phyloP scores from a whole-genome alignment of 1,139 yeast genomes.

The Pichia sp. region DNA sequence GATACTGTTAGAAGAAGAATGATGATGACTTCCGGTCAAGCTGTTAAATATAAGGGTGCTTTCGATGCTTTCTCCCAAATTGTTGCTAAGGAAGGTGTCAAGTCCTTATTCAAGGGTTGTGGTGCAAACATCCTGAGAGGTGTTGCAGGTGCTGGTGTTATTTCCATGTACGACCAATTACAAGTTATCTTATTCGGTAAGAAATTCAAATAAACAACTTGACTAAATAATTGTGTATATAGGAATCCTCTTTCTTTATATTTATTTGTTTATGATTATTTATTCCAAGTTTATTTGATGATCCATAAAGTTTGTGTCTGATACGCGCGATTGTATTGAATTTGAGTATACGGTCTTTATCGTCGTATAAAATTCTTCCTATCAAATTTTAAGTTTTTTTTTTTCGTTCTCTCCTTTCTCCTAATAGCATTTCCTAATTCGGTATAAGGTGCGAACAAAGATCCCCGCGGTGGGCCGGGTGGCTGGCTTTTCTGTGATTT shows the following conservation, averaged over 20 bases:
- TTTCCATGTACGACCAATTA: constrained; percentile 72
- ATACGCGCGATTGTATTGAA: no score
- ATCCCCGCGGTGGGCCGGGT: no score
- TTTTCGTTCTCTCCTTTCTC: not conserved
- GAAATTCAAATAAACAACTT: constrained; percentile 46
- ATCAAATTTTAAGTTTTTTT: no score
- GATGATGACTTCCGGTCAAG: constrained; percentile 84
- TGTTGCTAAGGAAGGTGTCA: constrained; percentile 65
- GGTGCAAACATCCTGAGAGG: constrained; percentile 86
- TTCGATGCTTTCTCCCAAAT: constrained; percentile 66
- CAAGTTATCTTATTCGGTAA: constrained; percentile 67
- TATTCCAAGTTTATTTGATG: constrained; percentile 2
- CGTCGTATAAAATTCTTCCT: not conserved
- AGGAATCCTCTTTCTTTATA: not conserved
- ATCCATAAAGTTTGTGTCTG: constrained; percentile 1
- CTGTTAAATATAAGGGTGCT: constrained; percentile 69
- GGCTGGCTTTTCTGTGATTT: not conserved
- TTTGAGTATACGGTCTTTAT: not conserved
- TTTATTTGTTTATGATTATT: constrained; percentile 1
- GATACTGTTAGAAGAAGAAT: constrained; percentile 82
- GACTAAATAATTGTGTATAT: not conserved
- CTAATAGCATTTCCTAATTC: not conserved
- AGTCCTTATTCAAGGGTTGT: constrained; percentile 75
- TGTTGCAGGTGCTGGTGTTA: constrained; percentile 85
- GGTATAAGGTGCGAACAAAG: not conserved